Base-by-base conservation (phyloP, 2,329 filamentous ascomycete genomes). In the Curvularia spicifera region DNA sequence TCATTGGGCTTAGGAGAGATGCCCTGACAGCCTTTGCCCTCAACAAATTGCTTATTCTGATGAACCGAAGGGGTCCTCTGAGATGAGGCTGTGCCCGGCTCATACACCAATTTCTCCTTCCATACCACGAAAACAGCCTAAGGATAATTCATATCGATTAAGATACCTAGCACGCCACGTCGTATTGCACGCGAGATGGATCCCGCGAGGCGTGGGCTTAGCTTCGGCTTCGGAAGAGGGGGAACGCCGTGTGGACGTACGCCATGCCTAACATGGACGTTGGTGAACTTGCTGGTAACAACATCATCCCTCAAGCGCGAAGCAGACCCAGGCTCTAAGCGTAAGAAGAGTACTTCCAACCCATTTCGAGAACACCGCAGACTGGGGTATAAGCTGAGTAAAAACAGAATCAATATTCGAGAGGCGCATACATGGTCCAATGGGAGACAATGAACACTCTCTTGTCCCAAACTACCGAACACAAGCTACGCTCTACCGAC, bases 211-310 rank as follows among this genome's bases (percentile, higher is more conserved):
- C 44, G 28, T 31, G 12, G 28, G 28, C 28, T 46, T 46, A 46
- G 44, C 44, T 46, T 46, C 44, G 44, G 44, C 44, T 46, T 46
- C 44, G 44, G 44, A 46, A 31, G 44, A 31, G 44, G 44, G 44
- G 44, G 44, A 46, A 46, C 26, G 26, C n/a, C 8, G 26, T 29
- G 26, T 31, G 44, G 26, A 13, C 12, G 0, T 43, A 15, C 5
- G 4, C 44, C 12, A 46, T 29, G 26, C 44, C 44, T 5, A 31
- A 46, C 2, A 13, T 31, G 26, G 44, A 46, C 26, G 28, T n/a
- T 46, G 29, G 44, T 46, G 15, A 13, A 18, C n/a, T 20, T 46
- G 28, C 44, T 31, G 9, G 4, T 26, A 46, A 31, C 26, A 31
- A 29, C 15, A 31, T 18, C 28, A 12, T 31, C 20, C n/a, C 26